phyloP scores from a whole-genome alignment of 2,329 filamentous ascomycete genomes.

The Akanthomyces dipterigenus region DNA sequence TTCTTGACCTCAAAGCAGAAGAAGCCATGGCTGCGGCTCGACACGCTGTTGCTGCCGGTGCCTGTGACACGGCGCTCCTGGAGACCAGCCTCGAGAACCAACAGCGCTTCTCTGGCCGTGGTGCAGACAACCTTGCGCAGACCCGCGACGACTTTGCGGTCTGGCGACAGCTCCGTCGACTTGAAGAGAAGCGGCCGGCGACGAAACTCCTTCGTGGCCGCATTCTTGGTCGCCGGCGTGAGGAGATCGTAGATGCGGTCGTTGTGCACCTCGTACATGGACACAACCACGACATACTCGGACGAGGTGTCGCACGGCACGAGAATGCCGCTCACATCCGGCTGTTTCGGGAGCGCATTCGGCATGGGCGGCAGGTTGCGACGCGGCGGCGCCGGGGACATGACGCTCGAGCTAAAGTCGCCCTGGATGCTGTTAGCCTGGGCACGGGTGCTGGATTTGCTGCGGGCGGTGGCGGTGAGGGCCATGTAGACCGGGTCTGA shows the following conservation, averaged over 20 bases:
- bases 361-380: conserved; percentile 57
- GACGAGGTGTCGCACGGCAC: conserved; percentile 54
- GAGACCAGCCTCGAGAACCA: conserved; percentile 84
- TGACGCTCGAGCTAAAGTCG: conserved; percentile 39
- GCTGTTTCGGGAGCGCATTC: conserved; percentile 64
- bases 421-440: conserved; percentile 43
- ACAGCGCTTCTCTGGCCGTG: conserved; percentile 73
- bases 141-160: conserved; percentile 91
- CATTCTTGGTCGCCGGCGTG: conserved; percentile 53
- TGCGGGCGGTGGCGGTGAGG: conserved; percentile 38
- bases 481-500: conserved; percentile 31
- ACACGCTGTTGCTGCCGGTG: conserved; percentile 88
- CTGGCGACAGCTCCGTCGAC: conserved; percentile 76
- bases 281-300: conserved; percentile 83
- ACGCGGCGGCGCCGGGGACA: conserved; percentile 46
- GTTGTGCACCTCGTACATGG: conserved; percentile 99
- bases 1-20: conserved; percentile 95
- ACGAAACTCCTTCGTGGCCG: conserved; percentile 60
- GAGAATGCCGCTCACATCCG: conserved; percentile 65
- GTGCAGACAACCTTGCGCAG: conserved; percentile 84
- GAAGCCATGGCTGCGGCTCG: conserved; percentile 90
- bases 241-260: conserved; percentile 95
- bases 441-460: conserved; percentile 23
- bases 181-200: conserved; percentile 89
- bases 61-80: conserved; percentile 82